These are phyloP conservation scores for Dryadomyces quercus-mongolicae DNA, from an alignment of 2,329 filamentous ascomycete genomes.

Conservation along the genomic window DNA sequence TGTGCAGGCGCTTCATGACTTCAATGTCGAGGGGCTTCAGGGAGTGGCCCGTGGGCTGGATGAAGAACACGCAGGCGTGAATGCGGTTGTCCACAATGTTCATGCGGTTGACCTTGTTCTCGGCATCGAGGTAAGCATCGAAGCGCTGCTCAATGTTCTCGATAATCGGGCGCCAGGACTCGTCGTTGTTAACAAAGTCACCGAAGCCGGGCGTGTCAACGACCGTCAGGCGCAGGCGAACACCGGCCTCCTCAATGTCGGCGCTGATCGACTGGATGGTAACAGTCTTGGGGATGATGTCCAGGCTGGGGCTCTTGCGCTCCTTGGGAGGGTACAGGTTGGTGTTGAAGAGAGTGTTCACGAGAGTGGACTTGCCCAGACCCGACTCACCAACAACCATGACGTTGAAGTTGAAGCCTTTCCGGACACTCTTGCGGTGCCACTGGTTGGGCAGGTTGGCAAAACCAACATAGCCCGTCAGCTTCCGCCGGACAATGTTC, in stretches of 20 bases:
- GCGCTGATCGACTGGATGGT: conserved; percentile 90
- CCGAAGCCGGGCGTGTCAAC: conserved; percentile 97
- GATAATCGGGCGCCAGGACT: conserved; percentile 97
- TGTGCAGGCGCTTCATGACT: conserved; percentile 98
- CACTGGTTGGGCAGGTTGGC: conserved; percentile 98
- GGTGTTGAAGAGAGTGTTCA: conserved; percentile 99
- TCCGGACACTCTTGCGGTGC: conserved; percentile 99
- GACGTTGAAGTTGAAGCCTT: conserved; percentile 99
- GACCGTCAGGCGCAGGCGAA: conserved; percentile 88
- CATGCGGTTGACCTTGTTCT: conserved; percentile 99
- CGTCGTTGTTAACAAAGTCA: conserved; percentile 99
- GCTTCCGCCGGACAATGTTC: conserved; percentile 96
- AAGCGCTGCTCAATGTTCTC: conserved; percentile 99
- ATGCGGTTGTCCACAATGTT: conserved; percentile 99
- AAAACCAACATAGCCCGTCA: conserved; percentile 97
- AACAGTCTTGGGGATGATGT: conserved; percentile 97
- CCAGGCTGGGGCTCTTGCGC: conserved; percentile 91
- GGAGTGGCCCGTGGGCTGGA: conserved; percentile 96
- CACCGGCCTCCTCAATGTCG: conserved; percentile 96
- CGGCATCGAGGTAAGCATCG: conserved; percentile 94
- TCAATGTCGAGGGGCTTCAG: conserved; percentile 98
- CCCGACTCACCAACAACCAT: conserved; percentile 99
- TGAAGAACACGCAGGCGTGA: conserved; percentile 98
- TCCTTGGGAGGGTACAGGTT: conserved; percentile 98
- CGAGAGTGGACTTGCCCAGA: conserved; percentile 95